Evolutionary conservation across 208 protist genomes (phyloP).

Genomic region (Leishmania guyanensis): DNA sequence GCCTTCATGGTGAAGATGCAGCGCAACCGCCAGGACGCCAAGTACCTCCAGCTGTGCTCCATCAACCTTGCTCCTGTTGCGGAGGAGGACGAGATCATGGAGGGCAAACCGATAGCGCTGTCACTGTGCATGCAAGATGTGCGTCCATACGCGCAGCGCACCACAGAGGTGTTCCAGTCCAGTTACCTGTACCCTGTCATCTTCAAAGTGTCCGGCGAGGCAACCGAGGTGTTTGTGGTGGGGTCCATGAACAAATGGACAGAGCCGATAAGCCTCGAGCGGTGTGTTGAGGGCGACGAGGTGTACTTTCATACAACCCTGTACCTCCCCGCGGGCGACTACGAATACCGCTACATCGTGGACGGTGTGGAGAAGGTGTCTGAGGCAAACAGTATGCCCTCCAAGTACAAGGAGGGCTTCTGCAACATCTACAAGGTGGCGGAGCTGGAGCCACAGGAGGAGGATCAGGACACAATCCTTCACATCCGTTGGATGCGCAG

Average conservation of each 20-base stretch:
- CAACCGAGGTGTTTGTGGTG: constrained; percentile 90
- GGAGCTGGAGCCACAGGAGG: constrained; percentile 62
- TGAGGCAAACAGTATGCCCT: constrained; percentile 77
- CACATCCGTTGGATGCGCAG: constrained; percentile 93
- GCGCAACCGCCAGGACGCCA: constrained; percentile 65
- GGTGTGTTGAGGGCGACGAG: constrained; percentile 69
- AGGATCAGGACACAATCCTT: constrained; percentile 89
- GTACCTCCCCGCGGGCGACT: constrained; percentile 88
- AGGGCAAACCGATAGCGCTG: constrained; percentile 81
- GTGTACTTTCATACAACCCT: constrained; percentile 92
- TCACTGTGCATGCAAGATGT: constrained; percentile 93
- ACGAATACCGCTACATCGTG: constrained; percentile 95
- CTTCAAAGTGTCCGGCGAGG: constrained; percentile 90
- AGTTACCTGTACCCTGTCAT: constrained; percentile 84
- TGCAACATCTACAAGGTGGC: constrained; percentile 90
- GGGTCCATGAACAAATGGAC: constrained; percentile 93
- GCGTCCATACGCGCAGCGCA: constrained; percentile 77
- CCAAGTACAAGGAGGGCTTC: constrained; percentile 86
- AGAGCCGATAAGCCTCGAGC: constrained; percentile 89
- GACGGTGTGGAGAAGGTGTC: constrained; percentile 90
- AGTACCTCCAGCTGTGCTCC: constrained; percentile 80
- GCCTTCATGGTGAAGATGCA: constrained; percentile 89
- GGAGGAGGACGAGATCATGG: constrained; percentile 66
- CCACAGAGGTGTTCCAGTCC: constrained; percentile 87
- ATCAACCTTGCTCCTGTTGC: constrained; percentile 71